Conservation (phyloP, 2,329 filamentous ascomycete genomes). For the Rhytidhysteron rufulum region DNA sequence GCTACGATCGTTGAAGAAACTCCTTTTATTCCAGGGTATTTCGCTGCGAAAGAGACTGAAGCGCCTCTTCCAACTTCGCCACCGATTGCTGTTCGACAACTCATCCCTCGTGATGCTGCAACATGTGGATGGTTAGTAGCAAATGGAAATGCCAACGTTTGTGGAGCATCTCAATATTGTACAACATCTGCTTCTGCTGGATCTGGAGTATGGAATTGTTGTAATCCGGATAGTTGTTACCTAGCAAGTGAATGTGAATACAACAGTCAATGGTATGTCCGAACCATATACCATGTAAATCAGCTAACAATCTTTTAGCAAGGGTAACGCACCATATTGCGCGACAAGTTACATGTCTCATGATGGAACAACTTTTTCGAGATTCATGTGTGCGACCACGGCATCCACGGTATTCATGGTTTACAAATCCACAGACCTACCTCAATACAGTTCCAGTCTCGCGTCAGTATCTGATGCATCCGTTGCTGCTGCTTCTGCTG, state of each 20-base stretch:
- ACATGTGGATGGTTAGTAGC: slow-evolving; percentile 6
- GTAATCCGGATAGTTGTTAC: slow-evolving; percentile 6
- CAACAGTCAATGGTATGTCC: slow-evolving; percentile 5
- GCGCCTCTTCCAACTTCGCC: slow-evolving; percentile 5
- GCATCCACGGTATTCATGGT: slow-evolving; percentile 6
- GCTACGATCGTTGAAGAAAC: slow-evolving; percentile 1
- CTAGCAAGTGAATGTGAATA: slow-evolving; percentile 1
- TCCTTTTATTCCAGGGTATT: slow-evolving; percentile 4
- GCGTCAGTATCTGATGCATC: slow-evolving; percentile 2
- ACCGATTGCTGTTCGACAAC: slow-evolving; percentile 4
- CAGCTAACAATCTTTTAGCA: slow-evolving; percentile 1
- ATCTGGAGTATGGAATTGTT: slow-evolving; percentile 8
- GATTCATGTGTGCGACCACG: slow-evolving; percentile 7
- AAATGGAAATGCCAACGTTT: slow-evolving; percentile 3
- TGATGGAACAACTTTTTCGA: slow-evolving; percentile 5
- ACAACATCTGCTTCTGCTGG: not conserved
- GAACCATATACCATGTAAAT: too few relatives aligned
- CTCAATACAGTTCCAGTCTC: slow-evolving; percentile 6
- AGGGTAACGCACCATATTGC: slow-evolving; percentile 4
- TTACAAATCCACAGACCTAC: slow-evolving; percentile 4
- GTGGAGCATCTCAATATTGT: slow-evolving; percentile 5
- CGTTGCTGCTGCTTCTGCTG: not conserved
- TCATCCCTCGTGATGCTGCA: slow-evolving; percentile 4
- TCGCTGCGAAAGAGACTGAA: slow-evolving; percentile 1
- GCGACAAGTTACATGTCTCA: slow-evolving; percentile 6